Conservation (phyloP, 495 filamentous ascomycete genomes). For the Penicillium pancosmium region DNA sequence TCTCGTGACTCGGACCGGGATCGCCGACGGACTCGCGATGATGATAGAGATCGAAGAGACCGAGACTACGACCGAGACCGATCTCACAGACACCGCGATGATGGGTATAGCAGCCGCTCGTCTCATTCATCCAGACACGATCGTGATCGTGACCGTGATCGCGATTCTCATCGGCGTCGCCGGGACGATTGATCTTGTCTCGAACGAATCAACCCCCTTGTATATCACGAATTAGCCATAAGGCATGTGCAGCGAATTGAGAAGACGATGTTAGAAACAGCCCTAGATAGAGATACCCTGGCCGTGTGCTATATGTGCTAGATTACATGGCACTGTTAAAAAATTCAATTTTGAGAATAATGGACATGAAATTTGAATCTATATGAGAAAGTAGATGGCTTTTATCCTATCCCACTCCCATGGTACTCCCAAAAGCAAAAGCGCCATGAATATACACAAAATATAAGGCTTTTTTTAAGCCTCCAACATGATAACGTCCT, state of each 20-base stretch:
- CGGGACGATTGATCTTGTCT: slow-evolving; percentile 30
- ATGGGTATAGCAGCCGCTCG: slow-evolving; percentile 38
- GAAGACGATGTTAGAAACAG: background rate
- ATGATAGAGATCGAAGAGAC: slow-evolving; percentile 36
- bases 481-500: slow-evolving; percentile 50
- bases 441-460: slow-evolving; percentile 36
- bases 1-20: slow-evolving; percentile 36
- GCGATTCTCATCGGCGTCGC: slow-evolving; percentile 36
- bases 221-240: slow-evolving; percentile 8
- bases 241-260: background rate
- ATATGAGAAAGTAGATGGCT: slow-evolving; percentile 30
- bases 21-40: slow-evolving; percentile 31
- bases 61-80: slow-evolving; percentile 34
- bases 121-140: slow-evolving; percentile 38
- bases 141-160: slow-evolving; percentile 35
- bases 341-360: background rate
- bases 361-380: slow-evolving; percentile 8
- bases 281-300: slow-evolving; percentile 27
- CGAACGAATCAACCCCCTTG: slow-evolving; percentile 11
- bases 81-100: slow-evolving; percentile 32
- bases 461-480: slow-evolving; percentile 30
- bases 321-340: slow-evolving; percentile 5
- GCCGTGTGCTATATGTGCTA: background rate
- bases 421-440: slow-evolving; percentile 29
- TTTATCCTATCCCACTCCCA: slow-evolving; percentile 29